Evolutionary conservation across 2,329 filamentous ascomycete genomes (phyloP).

Genomic region (Epichloe bromicola): DNA sequence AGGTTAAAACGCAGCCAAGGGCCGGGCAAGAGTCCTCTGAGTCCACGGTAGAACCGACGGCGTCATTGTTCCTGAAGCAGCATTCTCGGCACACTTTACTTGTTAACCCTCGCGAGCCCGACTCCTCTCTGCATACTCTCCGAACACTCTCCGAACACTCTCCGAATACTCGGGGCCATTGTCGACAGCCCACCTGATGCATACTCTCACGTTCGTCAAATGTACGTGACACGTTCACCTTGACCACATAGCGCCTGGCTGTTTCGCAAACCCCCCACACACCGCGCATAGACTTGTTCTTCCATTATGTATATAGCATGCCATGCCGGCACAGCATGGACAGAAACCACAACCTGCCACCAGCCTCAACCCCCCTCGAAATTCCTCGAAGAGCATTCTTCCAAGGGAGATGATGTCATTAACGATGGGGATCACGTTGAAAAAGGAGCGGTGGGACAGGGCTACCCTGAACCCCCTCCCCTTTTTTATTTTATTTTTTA

Average conservation of each 20-base stretch:
- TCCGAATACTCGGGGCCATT: not conserved
- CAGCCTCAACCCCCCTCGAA: too few relatives aligned
- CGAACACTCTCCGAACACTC: not conserved
- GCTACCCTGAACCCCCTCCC: too few relatives aligned
- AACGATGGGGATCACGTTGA: not conserved
- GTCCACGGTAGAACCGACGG: conserved; percentile 18
- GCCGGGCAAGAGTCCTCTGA: conserved; percentile 30
- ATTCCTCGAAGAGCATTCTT: too few relatives aligned
- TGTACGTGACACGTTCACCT: too few relatives aligned
- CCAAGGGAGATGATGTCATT: not conserved
- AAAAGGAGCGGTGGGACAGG: too few relatives aligned
- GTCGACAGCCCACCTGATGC: not conserved
- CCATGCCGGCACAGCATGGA: not conserved
- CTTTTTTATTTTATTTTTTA: not conserved
- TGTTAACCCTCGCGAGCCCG: not conserved
- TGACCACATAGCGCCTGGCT: too few relatives aligned
- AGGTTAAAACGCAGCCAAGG: conserved; percentile 29
- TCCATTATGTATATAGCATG: not conserved
- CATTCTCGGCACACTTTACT: not conserved
- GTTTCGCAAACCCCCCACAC: not conserved
- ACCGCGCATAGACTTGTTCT: not conserved
- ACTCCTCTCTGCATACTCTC: too few relatives aligned
- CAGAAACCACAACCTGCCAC: not conserved
- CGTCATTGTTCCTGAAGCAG: not conserved
- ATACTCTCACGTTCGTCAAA: not conserved